A percentile compares a stretch with the other conserved stretches of the same genome.
Conservation (phyloP, 306 rosid species). For the Ochetophila trinervis region DNA sequence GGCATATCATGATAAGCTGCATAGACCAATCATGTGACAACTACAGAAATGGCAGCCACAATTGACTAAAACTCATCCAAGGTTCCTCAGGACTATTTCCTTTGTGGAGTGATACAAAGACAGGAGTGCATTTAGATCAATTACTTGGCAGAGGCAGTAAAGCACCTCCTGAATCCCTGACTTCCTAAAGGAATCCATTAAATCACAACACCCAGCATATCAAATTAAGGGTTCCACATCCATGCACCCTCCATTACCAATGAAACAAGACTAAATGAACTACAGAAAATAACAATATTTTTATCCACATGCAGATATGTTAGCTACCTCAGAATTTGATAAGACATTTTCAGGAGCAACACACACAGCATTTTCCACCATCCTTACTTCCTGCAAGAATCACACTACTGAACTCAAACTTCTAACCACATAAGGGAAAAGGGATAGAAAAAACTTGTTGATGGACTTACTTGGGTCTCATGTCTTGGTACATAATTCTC, state of each 20-base stretch:
- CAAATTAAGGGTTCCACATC: not conserved
- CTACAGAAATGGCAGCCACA: not conserved
- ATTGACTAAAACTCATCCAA: not conserved
- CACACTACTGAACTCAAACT: slow-evolving; percentile 20
- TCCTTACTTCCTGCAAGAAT: slow-evolving; percentile 60
- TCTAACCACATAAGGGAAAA: slow-evolving; percentile 10
- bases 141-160: not conserved
- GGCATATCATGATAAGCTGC: not conserved
- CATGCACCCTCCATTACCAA: not conserved
- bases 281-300: not conserved
- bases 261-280: not conserved
- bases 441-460: slow-evolving; percentile 5
- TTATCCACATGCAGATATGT: not conserved
- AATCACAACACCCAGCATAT: not conserved
- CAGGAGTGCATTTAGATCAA: not conserved
- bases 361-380: slow-evolving; percentile 49
- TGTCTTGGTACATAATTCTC: slow-evolving; percentile 61
- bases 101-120: not conserved
- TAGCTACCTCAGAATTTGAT: slow-evolving; percentile 49
- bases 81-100: not conserved
- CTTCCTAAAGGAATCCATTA: not conserved
- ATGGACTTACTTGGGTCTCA: slow-evolving; percentile 44
- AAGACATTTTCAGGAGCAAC: slow-evolving; percentile 45
- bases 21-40: not conserved
- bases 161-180: too few relatives aligned